Evolutionary conservation across 306 rosid species (phyloP).

Genomic region (Boehmeria nivea): DNA sequence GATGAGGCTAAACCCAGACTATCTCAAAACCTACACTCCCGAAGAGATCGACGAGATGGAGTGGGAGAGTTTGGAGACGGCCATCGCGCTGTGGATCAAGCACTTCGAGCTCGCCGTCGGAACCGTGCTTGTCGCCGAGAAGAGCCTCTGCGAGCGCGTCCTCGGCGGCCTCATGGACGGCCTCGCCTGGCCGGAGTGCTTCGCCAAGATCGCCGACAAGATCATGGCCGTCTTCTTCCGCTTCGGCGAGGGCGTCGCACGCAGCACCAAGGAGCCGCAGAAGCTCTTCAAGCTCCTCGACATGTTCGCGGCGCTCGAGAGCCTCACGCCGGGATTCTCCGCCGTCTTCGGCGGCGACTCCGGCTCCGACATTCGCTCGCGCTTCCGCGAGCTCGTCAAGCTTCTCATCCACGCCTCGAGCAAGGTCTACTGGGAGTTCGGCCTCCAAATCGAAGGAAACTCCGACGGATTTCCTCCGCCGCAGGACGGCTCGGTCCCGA

Average conservation of each 20-base stretch:
- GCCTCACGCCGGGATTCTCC: conserved; percentile 42
- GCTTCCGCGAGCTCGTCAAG: conserved; percentile 72
- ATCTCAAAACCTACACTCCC: conserved; percentile 57
- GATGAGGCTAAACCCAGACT: conserved; percentile 75
- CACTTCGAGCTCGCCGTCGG: conserved; percentile 63
- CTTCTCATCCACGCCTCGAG: conserved; percentile 73
- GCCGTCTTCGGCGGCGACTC: conserved; percentile 58
- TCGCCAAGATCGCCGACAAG: conserved; percentile 75
- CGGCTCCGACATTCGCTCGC: conserved; percentile 46
- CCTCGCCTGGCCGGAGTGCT: conserved; percentile 71
- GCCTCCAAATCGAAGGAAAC: conserved; percentile 70
- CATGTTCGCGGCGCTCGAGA: conserved; percentile 65
- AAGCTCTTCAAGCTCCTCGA: conserved; percentile 77
- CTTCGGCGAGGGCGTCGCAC: conserved; percentile 76
- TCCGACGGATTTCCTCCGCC: conserved; percentile 66
- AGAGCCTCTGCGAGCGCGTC: conserved; percentile 50
- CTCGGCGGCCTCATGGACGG: conserved; percentile 65
- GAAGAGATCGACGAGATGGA: conserved; percentile 80
- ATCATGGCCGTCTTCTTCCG: conserved; percentile 88
- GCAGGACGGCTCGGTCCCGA: conserved; percentile 73
- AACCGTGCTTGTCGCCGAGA: conserved; percentile 63
- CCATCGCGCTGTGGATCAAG: conserved; percentile 72
- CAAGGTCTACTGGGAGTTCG: conserved; percentile 82
- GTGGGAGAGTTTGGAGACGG: conserved; percentile 76
- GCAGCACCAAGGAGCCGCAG: conserved; percentile 85